These are phyloP conservation scores for Aurinia saxatilis DNA, from an alignment of 345 rosid genomes.

Conservation along the genomic window DNA sequence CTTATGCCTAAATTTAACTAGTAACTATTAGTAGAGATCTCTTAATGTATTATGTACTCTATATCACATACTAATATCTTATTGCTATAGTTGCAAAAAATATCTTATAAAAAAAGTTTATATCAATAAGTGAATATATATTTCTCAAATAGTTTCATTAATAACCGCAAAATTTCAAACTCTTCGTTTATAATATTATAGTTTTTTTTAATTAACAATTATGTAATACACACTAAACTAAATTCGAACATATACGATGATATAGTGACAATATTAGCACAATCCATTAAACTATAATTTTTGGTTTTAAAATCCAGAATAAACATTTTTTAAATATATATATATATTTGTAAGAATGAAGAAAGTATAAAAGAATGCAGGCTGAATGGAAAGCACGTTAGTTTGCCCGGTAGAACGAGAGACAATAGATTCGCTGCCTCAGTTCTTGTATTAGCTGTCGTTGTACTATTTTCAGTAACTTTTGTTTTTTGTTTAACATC, in stretches of 20 bases:
- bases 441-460: constrained; percentile 32
- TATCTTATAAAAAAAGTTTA: background rate
- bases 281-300: too few relatives aligned
- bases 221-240: too few relatives aligned
- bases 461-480: constrained; percentile 16
- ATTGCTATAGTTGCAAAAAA: background rate
- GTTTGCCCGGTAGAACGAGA: constrained; percentile 24
- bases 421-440: constrained; percentile 33
- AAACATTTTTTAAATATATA: too few relatives aligned
- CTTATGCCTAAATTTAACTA: background rate
- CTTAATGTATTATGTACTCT: too few relatives aligned
- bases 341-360: too few relatives aligned
- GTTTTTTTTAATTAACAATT: too few relatives aligned
- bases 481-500: background rate
- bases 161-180: background rate
- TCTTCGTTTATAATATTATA: too few relatives aligned
- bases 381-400: constrained; percentile 31
- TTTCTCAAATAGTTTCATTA: background rate
- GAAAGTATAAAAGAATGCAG: background rate
- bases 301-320: too few relatives aligned
- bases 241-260: too few relatives aligned
- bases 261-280: too few relatives aligned
- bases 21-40: background rate
- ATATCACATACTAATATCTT: background rate
- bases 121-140: background rate